Evolutionary conservation across 768 basidiomycete species (phyloP).

Genomic region (Chlorophyllum brunneum): DNA sequence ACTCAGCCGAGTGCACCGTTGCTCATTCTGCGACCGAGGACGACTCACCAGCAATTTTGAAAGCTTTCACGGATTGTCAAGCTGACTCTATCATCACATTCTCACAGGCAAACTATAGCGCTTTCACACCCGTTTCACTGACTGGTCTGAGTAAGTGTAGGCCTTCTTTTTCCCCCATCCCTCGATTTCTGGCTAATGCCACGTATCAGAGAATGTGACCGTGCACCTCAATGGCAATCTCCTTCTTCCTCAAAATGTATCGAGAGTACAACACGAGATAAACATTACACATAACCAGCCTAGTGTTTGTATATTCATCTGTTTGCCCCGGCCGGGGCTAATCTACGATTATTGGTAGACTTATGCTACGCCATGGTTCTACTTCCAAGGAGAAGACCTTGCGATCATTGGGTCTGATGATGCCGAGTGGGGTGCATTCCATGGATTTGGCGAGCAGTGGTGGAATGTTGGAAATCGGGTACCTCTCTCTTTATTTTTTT

Average conservation of each 20-base stretch:
- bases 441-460: conserved; percentile 48
- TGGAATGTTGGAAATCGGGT: conserved; percentile 43
- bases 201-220: conserved; percentile 33
- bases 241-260: conserved; percentile 38
- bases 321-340: background rate
- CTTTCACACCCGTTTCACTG: conserved; percentile 32
- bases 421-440: conserved; percentile 36
- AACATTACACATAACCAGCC: conserved; percentile 33
- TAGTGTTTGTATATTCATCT: conserved; percentile 24
- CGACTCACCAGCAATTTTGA: conserved; percentile 30
- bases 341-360: conserved; percentile 21
- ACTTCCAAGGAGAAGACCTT: conserved; percentile 37
- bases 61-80: conserved; percentile 32
- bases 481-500: conserved; percentile 11
- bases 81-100: conserved; percentile 32
- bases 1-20: conserved; percentile 23
- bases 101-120: conserved; percentile 30
- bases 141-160: conserved; percentile 24
- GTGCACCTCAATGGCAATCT: conserved; percentile 40
- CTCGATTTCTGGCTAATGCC: background rate
- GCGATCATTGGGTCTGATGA: conserved; percentile 36
- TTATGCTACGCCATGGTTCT: conserved; percentile 44
- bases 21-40: conserved; percentile 25
- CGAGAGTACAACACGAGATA: conserved; percentile 36
- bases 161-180: background rate